Conservation (phyloP, 1,284 basidiomycete genomes). For the Peniophora sp. region DNA sequence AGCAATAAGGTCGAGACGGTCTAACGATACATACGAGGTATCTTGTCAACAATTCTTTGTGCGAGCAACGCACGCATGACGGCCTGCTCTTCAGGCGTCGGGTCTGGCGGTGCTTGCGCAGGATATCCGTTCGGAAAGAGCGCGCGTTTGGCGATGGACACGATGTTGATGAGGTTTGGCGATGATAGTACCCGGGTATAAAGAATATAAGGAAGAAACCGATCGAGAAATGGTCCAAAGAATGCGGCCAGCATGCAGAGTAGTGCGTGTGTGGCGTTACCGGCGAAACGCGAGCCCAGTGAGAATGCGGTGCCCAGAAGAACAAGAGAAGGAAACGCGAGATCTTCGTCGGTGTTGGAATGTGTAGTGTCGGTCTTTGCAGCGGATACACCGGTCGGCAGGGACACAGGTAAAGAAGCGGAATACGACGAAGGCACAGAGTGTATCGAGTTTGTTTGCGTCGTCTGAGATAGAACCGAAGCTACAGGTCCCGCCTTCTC, state of each 20-base stretch:
- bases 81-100: conserved; percentile 61
- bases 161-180: conserved; percentile 34
- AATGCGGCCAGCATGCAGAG: conserved; percentile 19
- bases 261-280: conserved; percentile 19
- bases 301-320: conserved; percentile 5
- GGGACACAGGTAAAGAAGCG: background rate
- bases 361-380: too few relatives aligned
- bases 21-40: conserved; percentile 33
- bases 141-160: conserved; percentile 47
- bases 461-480: background rate
- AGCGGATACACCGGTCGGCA: too few relatives aligned
- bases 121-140: conserved; percentile 82
- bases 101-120: conserved; percentile 55
- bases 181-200: conserved; percentile 47
- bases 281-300: conserved; percentile 13
- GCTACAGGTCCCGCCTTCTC: background rate
- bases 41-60: conserved; percentile 33
- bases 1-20: conserved; percentile 1
- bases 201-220: conserved; percentile 59
- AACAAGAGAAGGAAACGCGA: conserved; percentile 7
- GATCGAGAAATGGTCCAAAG: conserved; percentile 26
- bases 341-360: conserved; percentile 1
- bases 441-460: conserved; percentile 16
- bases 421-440: conserved; percentile 14
- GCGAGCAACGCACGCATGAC: conserved; percentile 46